These are phyloP conservation scores for Isochrysis galbana DNA, from an alignment of 78 protist genomes.

Conservation along the genomic window DNA sequence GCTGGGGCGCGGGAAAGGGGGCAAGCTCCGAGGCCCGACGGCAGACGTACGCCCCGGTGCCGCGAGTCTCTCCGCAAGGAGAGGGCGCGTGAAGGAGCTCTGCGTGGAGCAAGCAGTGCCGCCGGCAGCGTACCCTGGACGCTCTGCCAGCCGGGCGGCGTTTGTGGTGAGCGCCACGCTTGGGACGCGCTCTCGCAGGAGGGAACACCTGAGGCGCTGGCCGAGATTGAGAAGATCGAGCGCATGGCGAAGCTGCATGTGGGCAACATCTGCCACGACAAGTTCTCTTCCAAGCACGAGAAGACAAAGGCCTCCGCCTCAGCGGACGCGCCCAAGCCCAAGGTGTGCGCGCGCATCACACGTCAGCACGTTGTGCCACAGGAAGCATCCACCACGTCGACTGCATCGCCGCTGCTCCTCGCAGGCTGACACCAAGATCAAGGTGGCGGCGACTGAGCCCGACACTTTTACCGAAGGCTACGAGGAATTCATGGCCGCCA, in stretches of 20 bases:
- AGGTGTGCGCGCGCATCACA: no score
- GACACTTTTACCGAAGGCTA: background rate
- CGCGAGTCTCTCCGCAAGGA: no score
- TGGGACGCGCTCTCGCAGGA: background rate
- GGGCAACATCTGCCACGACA: slow-evolving; percentile 50
- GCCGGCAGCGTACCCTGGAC: no score
- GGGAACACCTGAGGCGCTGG: background rate
- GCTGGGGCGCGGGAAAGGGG: no score
- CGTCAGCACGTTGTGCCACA: no score
- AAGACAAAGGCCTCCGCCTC: background rate
- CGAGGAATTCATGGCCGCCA: slow-evolving; percentile 6
- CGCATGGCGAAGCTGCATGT: slow-evolving; percentile 33
- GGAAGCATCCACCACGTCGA: no score
- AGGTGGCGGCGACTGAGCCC: background rate
- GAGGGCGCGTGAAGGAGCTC: no score
- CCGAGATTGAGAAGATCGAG: background rate
- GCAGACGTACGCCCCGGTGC: no score
- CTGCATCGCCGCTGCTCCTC: background rate
- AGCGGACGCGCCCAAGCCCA: background rate
- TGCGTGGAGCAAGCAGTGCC: no score
- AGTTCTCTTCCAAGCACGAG: slow-evolving; percentile 17
- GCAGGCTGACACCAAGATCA: background rate
- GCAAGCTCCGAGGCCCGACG: no score
- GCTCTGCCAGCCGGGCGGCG: no score
- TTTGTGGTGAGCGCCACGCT: no score